phyloP scores from a whole-genome alignment of 1,284 basidiomycete genomes.

The Salmacisia buchloeana region DNA sequence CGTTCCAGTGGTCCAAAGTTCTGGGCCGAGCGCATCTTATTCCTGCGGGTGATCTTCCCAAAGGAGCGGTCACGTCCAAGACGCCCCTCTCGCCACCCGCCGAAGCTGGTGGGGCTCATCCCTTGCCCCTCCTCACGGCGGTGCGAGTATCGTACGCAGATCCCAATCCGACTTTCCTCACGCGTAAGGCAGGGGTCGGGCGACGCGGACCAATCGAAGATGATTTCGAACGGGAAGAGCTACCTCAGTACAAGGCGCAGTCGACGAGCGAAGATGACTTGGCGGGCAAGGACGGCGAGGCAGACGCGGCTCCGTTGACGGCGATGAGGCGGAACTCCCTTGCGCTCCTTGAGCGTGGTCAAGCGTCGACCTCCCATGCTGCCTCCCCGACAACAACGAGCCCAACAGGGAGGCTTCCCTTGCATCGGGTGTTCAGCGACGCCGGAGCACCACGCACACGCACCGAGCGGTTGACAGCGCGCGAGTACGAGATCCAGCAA shows the following conservation, averaged over 20 bases:
- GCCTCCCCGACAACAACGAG: background rate
- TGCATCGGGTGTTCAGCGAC: background rate
- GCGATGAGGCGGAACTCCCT: background rate
- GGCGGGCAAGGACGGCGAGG: too few relatives aligned
- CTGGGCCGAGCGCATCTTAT: constrained; percentile 10
- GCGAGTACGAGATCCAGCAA: background rate
- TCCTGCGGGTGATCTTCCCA: constrained; percentile 18
- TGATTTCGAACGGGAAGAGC: constrained; percentile 7
- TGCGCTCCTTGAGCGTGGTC: background rate
- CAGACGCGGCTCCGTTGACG: background rate
- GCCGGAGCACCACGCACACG: background rate
- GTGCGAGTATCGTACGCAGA: constrained; percentile 21
- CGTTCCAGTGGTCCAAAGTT: constrained; percentile 42
- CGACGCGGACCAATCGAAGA: constrained; percentile 3
- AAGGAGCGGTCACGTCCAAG: background rate
- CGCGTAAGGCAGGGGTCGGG: background rate
- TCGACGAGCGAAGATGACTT: background rate
- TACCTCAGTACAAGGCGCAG: constrained; percentile 7
- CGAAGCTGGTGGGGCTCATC: constrained; percentile 6
- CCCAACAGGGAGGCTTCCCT: too few relatives aligned
- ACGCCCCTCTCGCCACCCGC: background rate
- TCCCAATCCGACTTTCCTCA: background rate
- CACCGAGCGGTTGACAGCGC: background rate
- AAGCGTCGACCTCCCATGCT: too few relatives aligned
- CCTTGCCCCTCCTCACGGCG: constrained; percentile 43